Evolutionary conservation across 331 rosid genomes (phyloP).

Genomic region (Spiraea crenata): DNA sequence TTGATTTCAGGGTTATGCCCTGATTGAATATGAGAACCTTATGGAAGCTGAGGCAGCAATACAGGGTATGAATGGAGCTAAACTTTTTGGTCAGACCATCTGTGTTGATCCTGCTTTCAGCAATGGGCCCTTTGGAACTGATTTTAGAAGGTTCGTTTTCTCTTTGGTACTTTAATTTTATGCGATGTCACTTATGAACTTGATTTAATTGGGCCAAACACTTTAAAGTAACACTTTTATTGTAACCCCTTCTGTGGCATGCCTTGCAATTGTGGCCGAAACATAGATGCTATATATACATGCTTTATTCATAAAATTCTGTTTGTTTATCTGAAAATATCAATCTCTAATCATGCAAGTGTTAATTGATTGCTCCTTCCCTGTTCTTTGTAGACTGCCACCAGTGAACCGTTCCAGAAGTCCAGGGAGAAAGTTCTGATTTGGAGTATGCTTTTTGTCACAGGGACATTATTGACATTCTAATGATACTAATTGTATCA

Average conservation of each 20-base stretch:
- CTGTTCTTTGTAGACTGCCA: neutral
- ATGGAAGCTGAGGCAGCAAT: slow-evolving; percentile 14
- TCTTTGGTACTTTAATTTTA: neutral
- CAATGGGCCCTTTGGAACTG: neutral
- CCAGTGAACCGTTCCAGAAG: neutral
- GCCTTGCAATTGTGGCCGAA: neutral
- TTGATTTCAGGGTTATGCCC: slow-evolving; percentile 6
- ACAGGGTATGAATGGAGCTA: neutral
- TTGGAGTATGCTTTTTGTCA: neutral
- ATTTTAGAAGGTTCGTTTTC: slow-evolving; percentile 9
- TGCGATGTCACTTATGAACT: neutral
- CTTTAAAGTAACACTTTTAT: no score
- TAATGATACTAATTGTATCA: no score
- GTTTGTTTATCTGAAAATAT: neutral
- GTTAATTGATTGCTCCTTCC: neutral
- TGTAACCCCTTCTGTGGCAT: no score
- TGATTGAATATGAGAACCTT: slow-evolving; percentile 15
- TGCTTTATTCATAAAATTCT: neutral
- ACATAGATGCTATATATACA: neutral
- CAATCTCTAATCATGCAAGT: neutral
- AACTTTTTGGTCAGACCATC: slow-evolving; percentile 6
- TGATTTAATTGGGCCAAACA: neutral
- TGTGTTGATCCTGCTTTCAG: slow-evolving; percentile 9
- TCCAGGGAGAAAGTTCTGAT: slow-evolving; percentile 1
- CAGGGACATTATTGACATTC: no score